phyloP scores from a whole-genome alignment of 164 flowering plant species.

The Tetrastigma voinierianum region DNA sequence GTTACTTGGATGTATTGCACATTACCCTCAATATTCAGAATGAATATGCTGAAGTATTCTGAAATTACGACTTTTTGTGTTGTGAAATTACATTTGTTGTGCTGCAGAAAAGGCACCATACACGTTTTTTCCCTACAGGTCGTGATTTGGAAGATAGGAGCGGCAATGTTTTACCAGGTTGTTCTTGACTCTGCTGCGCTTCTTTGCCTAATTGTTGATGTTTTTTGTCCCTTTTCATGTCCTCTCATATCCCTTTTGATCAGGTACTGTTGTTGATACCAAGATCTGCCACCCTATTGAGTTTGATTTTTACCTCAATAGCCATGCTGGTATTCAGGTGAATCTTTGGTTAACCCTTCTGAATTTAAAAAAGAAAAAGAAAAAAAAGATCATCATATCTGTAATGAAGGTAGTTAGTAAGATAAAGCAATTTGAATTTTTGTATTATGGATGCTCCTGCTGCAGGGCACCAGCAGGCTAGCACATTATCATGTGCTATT shows the following conservation, averaged over 20 bases:
- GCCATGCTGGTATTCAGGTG: constrained; percentile 97
- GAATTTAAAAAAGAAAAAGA: too few species aligned
- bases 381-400: too few species aligned
- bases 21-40: too few species aligned
- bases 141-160: constrained; percentile 50
- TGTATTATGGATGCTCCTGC: not conserved
- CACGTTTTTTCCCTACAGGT: constrained; percentile 63
- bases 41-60: too few species aligned
- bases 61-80: too few species aligned
- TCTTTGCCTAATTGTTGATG: not conserved
- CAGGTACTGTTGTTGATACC: constrained; percentile 91
- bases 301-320: constrained; percentile 88
- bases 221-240: not conserved
- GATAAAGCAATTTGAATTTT: not conserved
- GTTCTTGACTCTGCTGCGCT: not conserved
- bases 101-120: constrained; percentile 86
- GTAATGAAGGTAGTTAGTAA: too few species aligned
- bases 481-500: constrained; percentile 76
- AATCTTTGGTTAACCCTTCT: not conserved
- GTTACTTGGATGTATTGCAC: too few species aligned
- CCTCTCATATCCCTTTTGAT: not conserved
- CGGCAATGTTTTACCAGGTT: constrained; percentile 88
- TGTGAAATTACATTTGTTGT: constrained; percentile 64
- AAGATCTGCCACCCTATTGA: constrained; percentile 82
- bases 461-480: constrained; percentile 80